A percentile compares a stretch with the other conserved stretches of the same genome.
Conservation (phyloP, 768 basidiomycete species). For the Serendipita sp. region DNA sequence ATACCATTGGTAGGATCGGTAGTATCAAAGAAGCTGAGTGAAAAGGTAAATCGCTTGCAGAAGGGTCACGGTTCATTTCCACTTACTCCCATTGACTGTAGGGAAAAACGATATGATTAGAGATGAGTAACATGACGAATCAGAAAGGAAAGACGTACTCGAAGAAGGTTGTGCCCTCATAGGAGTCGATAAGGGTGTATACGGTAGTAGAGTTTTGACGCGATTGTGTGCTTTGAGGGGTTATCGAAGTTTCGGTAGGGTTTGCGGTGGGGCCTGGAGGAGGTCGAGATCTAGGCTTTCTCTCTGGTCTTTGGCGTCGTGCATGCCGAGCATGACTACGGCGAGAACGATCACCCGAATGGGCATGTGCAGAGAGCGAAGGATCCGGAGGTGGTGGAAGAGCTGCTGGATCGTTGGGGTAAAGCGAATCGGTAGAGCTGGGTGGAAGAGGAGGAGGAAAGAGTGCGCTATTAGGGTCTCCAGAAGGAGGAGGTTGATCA, state of each 20-base stretch:
- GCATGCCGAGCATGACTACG: background rate
- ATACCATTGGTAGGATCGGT: constrained; percentile 55
- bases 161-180: constrained; percentile 40
- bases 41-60: constrained; percentile 23
- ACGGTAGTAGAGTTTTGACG: constrained; percentile 5
- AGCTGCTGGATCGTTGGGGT: background rate
- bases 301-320: background rate
- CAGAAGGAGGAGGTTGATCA: background rate
- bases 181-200: constrained; percentile 26
- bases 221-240: background rate
- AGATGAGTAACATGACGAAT: background rate
- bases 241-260: background rate
- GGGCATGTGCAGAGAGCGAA: background rate
- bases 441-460: background rate
- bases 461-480: background rate
- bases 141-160: constrained; percentile 27
- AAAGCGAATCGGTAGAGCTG: background rate
- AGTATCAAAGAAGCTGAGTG: constrained; percentile 32
- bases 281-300: background rate
- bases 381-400: background rate
- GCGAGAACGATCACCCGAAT: background rate
- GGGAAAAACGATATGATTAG: background rate
- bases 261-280: background rate
- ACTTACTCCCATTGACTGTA: background rate
- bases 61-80: background rate